A percentile compares a stretch with the other conserved stretches of the same genome.
phyloP scores from a whole-genome alignment of 768 basidiomycete species.

The Amanita fuliginea region DNA sequence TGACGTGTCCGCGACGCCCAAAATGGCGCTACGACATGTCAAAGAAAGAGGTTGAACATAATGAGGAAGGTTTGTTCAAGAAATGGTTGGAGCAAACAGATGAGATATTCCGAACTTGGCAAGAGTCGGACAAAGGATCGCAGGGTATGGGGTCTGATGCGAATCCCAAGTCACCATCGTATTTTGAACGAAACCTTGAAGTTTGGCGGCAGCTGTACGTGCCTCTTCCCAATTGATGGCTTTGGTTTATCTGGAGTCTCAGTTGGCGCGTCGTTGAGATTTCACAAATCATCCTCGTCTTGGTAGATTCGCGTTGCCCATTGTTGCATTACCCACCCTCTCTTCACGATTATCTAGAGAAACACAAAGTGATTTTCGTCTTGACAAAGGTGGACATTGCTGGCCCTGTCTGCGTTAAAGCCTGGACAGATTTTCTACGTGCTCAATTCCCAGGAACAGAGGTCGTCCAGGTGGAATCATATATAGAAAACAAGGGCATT shows the following conservation, averaged over 20 bases:
- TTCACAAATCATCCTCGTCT: constrained; percentile 77
- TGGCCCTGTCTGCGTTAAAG: constrained; percentile 47
- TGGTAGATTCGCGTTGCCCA: constrained; percentile 87
- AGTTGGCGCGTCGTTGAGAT: constrained; percentile 94
- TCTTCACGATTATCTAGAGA: constrained; percentile 50
- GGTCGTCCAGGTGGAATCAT: constrained; percentile 72
- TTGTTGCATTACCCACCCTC: constrained; percentile 79
- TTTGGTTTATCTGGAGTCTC: constrained; percentile 1
- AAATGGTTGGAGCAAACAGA: constrained; percentile 72
- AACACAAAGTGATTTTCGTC: constrained; percentile 54
- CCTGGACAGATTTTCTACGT: constrained; percentile 58
- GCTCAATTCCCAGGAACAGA: constrained; percentile 38
- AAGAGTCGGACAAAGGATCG: constrained; percentile 12
- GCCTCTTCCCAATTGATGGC: constrained; percentile 3
- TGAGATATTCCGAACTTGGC: constrained; percentile 41
- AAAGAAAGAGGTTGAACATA: constrained; percentile 82
- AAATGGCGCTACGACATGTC: constrained; percentile 83
- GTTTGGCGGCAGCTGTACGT: constrained; percentile 91
- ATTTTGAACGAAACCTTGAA: constrained; percentile 85
- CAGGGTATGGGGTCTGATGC: not conserved
- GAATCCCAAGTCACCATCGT: constrained; percentile 49
- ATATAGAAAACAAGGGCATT: constrained; percentile 37
- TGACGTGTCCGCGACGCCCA: constrained; percentile 59
- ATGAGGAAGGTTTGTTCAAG: constrained; percentile 76
- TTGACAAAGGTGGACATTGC: constrained; percentile 86